Percentiles rank a stretch among this genome's conserved stretches.
phyloP scores from a whole-genome alignment of 352 stramenopile genomes.

The Phytophthora citricola region DNA sequence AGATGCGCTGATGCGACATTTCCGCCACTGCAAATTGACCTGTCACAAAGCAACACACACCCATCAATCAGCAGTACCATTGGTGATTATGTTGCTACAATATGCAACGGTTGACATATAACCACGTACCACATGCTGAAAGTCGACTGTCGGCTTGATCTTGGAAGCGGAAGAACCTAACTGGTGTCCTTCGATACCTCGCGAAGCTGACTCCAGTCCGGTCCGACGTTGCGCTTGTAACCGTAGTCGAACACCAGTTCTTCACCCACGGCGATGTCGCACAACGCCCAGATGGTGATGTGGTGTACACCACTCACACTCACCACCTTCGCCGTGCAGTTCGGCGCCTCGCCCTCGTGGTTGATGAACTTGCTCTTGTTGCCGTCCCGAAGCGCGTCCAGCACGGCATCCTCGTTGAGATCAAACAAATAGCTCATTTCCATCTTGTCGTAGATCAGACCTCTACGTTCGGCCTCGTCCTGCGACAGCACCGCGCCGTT shows the following conservation, averaged over 20 bases:
- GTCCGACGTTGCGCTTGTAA: slow-evolving; percentile 61
- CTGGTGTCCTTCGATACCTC: slow-evolving; percentile 10
- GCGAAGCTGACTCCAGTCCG: slow-evolving; percentile 57
- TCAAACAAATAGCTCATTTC: slow-evolving; percentile 93
- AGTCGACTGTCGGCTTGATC: neutral
- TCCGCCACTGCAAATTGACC: neutral
- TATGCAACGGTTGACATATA: neutral
- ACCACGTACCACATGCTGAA: slow-evolving; percentile 12
- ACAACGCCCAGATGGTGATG: slow-evolving; percentile 89
- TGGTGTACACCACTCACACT: slow-evolving; percentile 87
- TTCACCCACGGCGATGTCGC: slow-evolving; percentile 79
- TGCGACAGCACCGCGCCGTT: slow-evolving; percentile 62
- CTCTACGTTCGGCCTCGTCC: slow-evolving; percentile 68
- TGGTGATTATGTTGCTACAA: neutral
- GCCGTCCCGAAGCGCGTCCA: slow-evolving; percentile 90
- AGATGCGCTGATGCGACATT: no score
- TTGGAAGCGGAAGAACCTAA: slow-evolving; percentile 13
- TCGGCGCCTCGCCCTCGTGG: slow-evolving; percentile 64
- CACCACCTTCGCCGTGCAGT: slow-evolving; percentile 80
- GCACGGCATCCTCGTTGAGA: slow-evolving; percentile 84
- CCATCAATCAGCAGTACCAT: slow-evolving; percentile 8
- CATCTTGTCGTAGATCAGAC: slow-evolving; percentile 81
- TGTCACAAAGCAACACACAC: neutral
- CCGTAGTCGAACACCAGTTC: slow-evolving; percentile 74
- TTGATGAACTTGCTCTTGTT: slow-evolving; percentile 94